Base-by-base conservation (phyloP, 805 yeast genomes). In the Monosporozyma yasuniensis region DNA sequence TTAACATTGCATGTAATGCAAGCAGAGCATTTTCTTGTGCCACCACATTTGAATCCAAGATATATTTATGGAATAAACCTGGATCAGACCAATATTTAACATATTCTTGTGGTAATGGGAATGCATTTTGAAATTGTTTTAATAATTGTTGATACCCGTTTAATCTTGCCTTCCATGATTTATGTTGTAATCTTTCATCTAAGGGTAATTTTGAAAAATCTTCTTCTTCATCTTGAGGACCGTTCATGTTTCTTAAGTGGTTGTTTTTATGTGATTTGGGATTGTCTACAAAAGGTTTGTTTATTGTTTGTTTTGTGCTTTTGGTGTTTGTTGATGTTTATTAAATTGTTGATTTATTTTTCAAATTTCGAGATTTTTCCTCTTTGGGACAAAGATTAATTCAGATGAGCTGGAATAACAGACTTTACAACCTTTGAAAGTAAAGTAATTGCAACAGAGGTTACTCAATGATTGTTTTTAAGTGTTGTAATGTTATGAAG, bases 91-190 rank as follows among this genome's bases (percentile, higher is more conserved):
- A 61, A 60, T 76, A 79, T 50, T 51, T 41, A 1, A 27, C 19
- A 2, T 53, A 42, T 35, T 56, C 50, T 3, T 49, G 42, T 27
- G 44, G 43, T 16, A 37, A 77, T 81, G 53, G 73, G 58, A 87
- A 84, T 41, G 70, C 69, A 19, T 72, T 68, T 14, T 32, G 37
- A 19, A 19, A 19, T 22, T 30, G 39, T 30, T 44, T 44, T n/a
- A 28, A 21, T 47, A 81, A 61, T 57, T 86, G 91, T 49, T 81
- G 84, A 64, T 90, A 91, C 0, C 91, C 96, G 16, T 73, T 78
- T 49, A 77, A 70, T 52, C 99, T 80, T 12, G 81, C 97, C 67
- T 88, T 90, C 98, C 98, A 93, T 55, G 77, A 78, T 61, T 84
- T 83, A 63, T 85, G 89, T 7, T 66, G 70, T 47, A 85, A 67